A percentile compares a stretch with the other conserved stretches of the same genome.
Evolutionary conservation across 1,139 yeast species (phyloP).

Genomic region (Geotrichum restrictum): DNA sequence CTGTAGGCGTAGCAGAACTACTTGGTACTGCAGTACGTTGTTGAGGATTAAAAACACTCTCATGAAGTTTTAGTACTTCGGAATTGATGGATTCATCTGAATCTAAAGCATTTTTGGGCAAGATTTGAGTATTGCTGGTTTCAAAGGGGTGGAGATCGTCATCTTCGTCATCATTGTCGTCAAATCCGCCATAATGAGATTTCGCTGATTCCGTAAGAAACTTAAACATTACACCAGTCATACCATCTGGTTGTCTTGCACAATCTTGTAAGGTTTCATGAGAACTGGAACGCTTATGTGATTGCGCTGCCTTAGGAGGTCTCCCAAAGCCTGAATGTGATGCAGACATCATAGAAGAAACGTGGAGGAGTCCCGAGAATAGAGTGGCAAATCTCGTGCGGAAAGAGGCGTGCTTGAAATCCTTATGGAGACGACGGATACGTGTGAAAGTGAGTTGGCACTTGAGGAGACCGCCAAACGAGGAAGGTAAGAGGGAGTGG

Average conservation of each 20-base stretch:
- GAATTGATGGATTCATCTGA: background rate
- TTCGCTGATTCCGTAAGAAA: slow-evolving; percentile 16
- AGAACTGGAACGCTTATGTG: slow-evolving; percentile 10
- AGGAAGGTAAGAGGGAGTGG: background rate
- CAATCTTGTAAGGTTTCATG: slow-evolving; percentile 17
- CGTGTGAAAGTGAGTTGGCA: background rate
- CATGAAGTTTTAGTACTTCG: slow-evolving; percentile 2
- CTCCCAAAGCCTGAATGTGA: background rate
- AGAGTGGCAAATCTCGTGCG: background rate
- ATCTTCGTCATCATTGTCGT: slow-evolving; percentile 24
- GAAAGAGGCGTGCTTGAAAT: background rate
- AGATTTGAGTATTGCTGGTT: slow-evolving; percentile 9
- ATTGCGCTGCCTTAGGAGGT: background rate
- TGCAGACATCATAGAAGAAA: slow-evolving; percentile 2
- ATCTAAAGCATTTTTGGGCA: slow-evolving; percentile 1
- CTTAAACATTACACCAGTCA: slow-evolving; percentile 13
- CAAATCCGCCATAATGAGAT: slow-evolving; percentile 13
- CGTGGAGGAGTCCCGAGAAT: background rate
- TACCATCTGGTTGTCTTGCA: slow-evolving; percentile 11
- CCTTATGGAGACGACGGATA: slow-evolving; percentile 1
- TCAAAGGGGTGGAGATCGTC: slow-evolving; percentile 6
- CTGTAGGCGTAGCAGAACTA: background rate
- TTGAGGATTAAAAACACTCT: slow-evolving; percentile 8
- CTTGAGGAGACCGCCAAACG: background rate
- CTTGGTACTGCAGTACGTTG: background rate